These are phyloP conservation scores for Paecilomyces niveus DNA, from an alignment of 2,329 filamentous ascomycete species.

Conservation along the genomic window DNA sequence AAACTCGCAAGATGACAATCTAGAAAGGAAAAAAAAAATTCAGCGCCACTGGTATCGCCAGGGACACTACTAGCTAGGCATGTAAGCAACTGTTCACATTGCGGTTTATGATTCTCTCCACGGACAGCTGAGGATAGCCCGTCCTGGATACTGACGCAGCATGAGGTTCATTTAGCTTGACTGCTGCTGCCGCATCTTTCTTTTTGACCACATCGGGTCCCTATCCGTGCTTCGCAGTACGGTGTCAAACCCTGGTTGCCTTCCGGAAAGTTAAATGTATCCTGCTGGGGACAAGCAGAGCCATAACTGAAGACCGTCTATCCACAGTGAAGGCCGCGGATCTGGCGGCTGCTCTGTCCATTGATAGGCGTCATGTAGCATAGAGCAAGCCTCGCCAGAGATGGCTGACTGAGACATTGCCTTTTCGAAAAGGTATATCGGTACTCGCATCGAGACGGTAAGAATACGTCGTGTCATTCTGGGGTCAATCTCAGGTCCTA, in stretches of 20 bases:
- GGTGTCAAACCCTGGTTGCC: not conserved
- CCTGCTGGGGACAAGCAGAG: not conserved
- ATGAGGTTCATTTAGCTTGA: not conserved
- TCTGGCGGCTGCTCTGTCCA: not conserved
- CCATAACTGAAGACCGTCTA: not conserved
- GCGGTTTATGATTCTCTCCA: not conserved
- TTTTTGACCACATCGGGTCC: not conserved
- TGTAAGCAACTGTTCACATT: not conserved
- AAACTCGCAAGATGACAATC: not conserved
- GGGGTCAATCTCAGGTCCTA: conserved; percentile 1
- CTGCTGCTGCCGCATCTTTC: not conserved
- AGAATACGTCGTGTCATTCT: not conserved
- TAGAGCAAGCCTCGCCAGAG: not conserved
- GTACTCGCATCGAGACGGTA: not conserved
- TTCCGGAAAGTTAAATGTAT: not conserved
- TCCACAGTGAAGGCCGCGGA: not conserved
- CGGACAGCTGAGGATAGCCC: not conserved
- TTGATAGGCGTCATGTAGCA: not conserved
- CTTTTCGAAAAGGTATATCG: not conserved
- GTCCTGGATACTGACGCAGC: not conserved
- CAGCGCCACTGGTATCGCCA: conserved; percentile 5
- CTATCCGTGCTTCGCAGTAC: not conserved
- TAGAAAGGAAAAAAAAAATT: conserved; percentile 14
- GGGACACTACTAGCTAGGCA: not conserved
- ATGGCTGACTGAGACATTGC: not conserved